These are phyloP conservation scores for Jasminum sambac DNA, from an alignment of 257 asterid species.

Conservation along the genomic window DNA sequence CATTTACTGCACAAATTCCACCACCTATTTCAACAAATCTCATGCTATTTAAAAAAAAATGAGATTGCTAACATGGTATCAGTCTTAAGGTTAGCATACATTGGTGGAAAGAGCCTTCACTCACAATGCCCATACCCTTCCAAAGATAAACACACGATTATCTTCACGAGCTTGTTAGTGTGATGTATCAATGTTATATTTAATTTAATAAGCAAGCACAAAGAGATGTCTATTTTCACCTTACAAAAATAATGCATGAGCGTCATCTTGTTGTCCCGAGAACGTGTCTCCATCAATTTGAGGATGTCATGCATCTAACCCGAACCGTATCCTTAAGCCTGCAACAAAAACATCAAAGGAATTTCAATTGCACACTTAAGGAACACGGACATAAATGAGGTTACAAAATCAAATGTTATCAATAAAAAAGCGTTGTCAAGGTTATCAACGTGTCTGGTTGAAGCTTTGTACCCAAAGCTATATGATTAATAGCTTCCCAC, in stretches of 20 bases:
- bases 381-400: slow-evolving; percentile 3
- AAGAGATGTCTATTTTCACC: slow-evolving; percentile 37
- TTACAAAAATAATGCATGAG: slow-evolving; percentile 97
- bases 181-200: slow-evolving; percentile 12
- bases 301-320: slow-evolving; percentile 92
- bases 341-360: slow-evolving; percentile 9
- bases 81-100: neutral
- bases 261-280: slow-evolving; percentile 93
- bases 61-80: no score
- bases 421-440: neutral
- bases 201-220: slow-evolving; percentile 23
- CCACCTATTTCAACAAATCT: no score
- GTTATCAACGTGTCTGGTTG: no score
- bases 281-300: slow-evolving; percentile 93
- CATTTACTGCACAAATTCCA: no score
- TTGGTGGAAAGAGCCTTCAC: slow-evolving; percentile 12
- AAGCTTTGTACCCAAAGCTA: no score
- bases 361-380: neutral
- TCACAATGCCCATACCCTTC: slow-evolving; percentile 3
- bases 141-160: slow-evolving; percentile 11
- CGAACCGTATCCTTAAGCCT: slow-evolving; percentile 94
- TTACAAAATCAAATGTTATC: neutral
- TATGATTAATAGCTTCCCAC: no score
- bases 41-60: no score
- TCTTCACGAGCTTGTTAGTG: neutral